A percentile compares a stretch with the other conserved stretches of the same genome.
Conservation (phyloP, 164 flowering plant species). For the Tetracentron sinense region DNA sequence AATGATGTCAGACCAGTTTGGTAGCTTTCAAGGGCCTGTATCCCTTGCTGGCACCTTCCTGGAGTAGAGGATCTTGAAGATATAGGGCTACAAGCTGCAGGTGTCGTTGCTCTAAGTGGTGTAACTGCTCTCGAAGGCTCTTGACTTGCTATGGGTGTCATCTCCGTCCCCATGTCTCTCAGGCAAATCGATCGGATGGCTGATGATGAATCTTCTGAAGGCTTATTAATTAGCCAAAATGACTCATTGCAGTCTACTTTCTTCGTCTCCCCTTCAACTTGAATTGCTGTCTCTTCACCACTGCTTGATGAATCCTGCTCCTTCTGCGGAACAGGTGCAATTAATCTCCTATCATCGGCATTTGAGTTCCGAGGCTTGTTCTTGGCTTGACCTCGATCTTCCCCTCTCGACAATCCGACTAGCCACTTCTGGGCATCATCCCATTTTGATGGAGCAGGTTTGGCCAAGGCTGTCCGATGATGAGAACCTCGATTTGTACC, state of each 20-base stretch:
- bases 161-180: slow-evolving; percentile 98
- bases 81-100: slow-evolving; percentile 62
- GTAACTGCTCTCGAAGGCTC: slow-evolving; percentile 92
- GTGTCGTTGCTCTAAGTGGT: slow-evolving; percentile 73
- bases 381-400: slow-evolving; percentile 40
- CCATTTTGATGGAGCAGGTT: slow-evolving; percentile 95
- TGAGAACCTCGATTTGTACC: slow-evolving; percentile 35
- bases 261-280: slow-evolving; percentile 52
- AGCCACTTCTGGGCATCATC: slow-evolving; percentile 99
- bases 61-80: slow-evolving; percentile 74
- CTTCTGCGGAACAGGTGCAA: slow-evolving; percentile 60
- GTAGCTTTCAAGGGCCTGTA: slow-evolving; percentile 28
- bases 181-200: slow-evolving; percentile 66
- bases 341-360: slow-evolving; percentile 79
- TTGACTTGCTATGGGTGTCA: slow-evolving; percentile 92
- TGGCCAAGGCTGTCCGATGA: slow-evolving; percentile 59
- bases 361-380: slow-evolving; percentile 74
- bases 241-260: slow-evolving; percentile 67
- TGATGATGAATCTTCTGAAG: slow-evolving; percentile 27
- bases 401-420: slow-evolving; percentile 64
- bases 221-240: slow-evolving; percentile 56
- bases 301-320: slow-evolving; percentile 40
- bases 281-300: slow-evolving; percentile 23
- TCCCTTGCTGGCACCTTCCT: slow-evolving; percentile 38
- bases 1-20: slow-evolving; percentile 18